Evolutionary conservation across 768 basidiomycete species (phyloP), one percentile per base, ranked within the genome.

Genomic region (Pisolithus microcarpus): DNA sequence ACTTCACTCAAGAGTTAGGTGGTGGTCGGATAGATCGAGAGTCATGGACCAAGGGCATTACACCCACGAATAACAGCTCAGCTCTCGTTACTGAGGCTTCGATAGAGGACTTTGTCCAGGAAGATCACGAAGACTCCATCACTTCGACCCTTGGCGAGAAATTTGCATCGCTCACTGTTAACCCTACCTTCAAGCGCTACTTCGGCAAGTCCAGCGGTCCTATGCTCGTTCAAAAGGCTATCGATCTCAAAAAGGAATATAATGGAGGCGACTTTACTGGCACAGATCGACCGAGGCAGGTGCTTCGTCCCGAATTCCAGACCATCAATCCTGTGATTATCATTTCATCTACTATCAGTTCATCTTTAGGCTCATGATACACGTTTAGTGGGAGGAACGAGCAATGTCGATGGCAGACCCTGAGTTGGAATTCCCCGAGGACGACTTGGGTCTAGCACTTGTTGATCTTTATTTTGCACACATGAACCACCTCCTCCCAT

Each of bases 391-490:
- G 66, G 65, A 66, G 38, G 52, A 52, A 19, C 65, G 58, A 8
- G 56, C 62, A 0, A 56, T 50, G 45, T 23, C 48, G 38, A 50
- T 58, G 8, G 37, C 45, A 9, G 63, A 63, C 15, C 57, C 69
- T 1, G 47, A 56, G 2, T 78, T 74, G 59, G 52, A 26, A 1
- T 83, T 81, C 57, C 83, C 82, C 0, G 71, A 76, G 4, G 51
- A 64, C 0, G 75, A 78, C 42, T 75, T 92, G 42, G 69, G 78
- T 13, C 39, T 53, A 7, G 40, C 56, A 0, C 73, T 93, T 37
- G 65, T 89, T 36, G 75, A 83, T 34, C 66, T 80, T 23, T 91
- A 85, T 59, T 95, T 93, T 61, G 52, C 54, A 1, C 55, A 76
- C 31, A 49, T 75, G 52, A 86, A 91, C 58, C 52, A 74, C n/a